Conservation (phyloP, 768 basidiomycete genomes). For the Suillus ampliporus region DNA sequence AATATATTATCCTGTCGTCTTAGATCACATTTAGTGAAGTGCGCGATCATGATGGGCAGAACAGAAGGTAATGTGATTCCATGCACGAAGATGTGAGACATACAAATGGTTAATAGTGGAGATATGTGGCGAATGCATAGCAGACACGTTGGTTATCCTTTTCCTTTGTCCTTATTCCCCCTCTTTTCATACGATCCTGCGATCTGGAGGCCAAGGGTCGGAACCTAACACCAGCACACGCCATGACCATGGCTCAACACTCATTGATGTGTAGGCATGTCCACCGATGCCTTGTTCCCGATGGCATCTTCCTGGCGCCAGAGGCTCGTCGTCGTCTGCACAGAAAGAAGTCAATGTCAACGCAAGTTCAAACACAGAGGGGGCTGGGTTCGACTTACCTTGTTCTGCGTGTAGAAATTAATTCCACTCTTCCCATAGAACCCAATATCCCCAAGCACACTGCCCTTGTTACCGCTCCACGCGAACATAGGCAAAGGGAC, state of each 20-base stretch:
- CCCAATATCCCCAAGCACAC: slow-evolving; percentile 82
- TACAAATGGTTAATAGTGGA: slow-evolving; percentile 1
- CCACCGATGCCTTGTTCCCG: slow-evolving; percentile 77
- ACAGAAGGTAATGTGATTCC: not conserved
- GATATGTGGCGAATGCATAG: not conserved
- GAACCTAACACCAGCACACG: not conserved
- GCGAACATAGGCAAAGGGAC: slow-evolving; percentile 96
- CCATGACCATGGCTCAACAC: not conserved
- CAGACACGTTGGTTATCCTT: not conserved
- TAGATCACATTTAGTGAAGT: not conserved
- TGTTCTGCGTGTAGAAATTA: slow-evolving; percentile 96
- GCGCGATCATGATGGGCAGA: not conserved
- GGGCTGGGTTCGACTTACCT: slow-evolving; percentile 51
- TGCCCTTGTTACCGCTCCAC: slow-evolving; percentile 95
- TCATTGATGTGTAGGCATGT: slow-evolving; percentile 66
- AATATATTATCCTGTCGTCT: not conserved
- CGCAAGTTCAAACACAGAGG: not conserved
- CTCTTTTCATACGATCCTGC: not conserved
- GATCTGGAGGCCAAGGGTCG: not conserved
- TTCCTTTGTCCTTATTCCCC: not conserved
- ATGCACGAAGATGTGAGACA: not conserved
- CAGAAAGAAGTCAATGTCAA: slow-evolving; percentile 14
- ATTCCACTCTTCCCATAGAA: slow-evolving; percentile 94
- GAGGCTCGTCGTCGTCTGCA: slow-evolving; percentile 87
- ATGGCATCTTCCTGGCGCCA: slow-evolving; percentile 91